These are phyloP conservation scores for Coelastrella sp. DNA, from an alignment of 139 green algal species.

Conservation along the genomic window DNA sequence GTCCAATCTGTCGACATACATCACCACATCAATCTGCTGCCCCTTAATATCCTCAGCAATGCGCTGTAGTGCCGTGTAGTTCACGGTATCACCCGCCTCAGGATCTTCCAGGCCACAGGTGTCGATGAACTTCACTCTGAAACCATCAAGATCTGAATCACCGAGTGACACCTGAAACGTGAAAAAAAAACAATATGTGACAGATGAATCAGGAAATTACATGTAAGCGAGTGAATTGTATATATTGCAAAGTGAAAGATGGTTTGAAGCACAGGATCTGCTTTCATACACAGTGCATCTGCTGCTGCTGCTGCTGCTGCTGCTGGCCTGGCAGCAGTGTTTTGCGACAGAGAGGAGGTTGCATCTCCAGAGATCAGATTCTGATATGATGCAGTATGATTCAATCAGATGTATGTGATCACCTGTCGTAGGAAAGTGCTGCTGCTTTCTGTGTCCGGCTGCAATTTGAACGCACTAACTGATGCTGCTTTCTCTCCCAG, in stretches of 20 bases:
- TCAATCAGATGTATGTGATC: background rate
- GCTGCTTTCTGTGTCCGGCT: constrained; percentile 65
- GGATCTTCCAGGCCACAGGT: constrained; percentile 71
- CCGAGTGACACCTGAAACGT: constrained; percentile 24
- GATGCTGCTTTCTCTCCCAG: constrained; percentile 69
- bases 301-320: too few species aligned
- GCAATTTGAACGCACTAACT: constrained; percentile 75
- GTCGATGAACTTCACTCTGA: constrained; percentile 70
- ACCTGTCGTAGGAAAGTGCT: constrained; percentile 57
- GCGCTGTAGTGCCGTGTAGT: constrained; percentile 59
- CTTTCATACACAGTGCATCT: too few species aligned
- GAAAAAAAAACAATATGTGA: constrained; percentile 15
- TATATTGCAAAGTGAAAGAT: too few species aligned
- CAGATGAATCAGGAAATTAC: too few species aligned
- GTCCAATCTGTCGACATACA: constrained; percentile 76
- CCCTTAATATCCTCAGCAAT: constrained; percentile 66
- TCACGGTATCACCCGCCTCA: constrained; percentile 67
- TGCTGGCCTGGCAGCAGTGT: too few species aligned
- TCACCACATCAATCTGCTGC: constrained; percentile 62
- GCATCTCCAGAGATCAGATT: too few species aligned
- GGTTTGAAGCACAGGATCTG: too few species aligned
- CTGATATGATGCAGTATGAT: too few species aligned
- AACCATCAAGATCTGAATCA: constrained; percentile 49
- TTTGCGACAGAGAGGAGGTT: too few species aligned
- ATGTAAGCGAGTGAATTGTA: too few species aligned